Percentiles rank a stretch among this genome's conserved stretches.
Conservation (phyloP, 2,329 filamentous ascomycete species). For the Penicillium sp. region DNA sequence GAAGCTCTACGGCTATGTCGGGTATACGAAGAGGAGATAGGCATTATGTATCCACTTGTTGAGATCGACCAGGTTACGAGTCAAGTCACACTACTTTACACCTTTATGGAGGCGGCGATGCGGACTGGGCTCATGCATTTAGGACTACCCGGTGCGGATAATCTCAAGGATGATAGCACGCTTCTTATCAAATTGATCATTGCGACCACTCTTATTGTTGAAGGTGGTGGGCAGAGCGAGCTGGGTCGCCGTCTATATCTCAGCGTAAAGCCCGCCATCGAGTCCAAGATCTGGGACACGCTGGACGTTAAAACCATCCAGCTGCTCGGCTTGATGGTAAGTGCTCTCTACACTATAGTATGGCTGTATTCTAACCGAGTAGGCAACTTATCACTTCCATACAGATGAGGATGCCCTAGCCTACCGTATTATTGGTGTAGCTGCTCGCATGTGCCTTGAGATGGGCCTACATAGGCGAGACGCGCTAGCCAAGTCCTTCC, state of each 20-base stretch:
- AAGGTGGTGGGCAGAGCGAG: conserved; percentile 78
- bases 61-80: conserved; percentile 72
- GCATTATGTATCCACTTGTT: conserved; percentile 88
- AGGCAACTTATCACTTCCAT: conserved; percentile 81
- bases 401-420: conserved; percentile 83
- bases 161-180: conserved; percentile 67
- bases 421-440: conserved; percentile 85
- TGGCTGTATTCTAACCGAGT: conserved; percentile 10
- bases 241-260: conserved; percentile 75
- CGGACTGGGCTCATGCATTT: conserved; percentile 63
- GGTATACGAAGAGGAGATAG: conserved; percentile 87
- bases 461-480: conserved; percentile 82
- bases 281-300: conserved; percentile 64
- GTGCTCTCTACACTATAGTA: conserved; percentile 15
- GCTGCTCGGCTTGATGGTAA: conserved; percentile 57
- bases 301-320: conserved; percentile 64
- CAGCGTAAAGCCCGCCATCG: conserved; percentile 73
- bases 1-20: conserved; percentile 80
- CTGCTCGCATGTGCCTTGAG: conserved; percentile 77
- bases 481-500: conserved; percentile 70
- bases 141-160: conserved; percentile 60
- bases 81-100: conserved; percentile 72
- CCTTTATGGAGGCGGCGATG: conserved; percentile 72
- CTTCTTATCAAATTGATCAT: conserved; percentile 82
- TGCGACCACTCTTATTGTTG: conserved; percentile 76